Conservation (phyloP, 2,329 filamentous ascomycete species). For the Colletotrichum brevisporum region DNA sequence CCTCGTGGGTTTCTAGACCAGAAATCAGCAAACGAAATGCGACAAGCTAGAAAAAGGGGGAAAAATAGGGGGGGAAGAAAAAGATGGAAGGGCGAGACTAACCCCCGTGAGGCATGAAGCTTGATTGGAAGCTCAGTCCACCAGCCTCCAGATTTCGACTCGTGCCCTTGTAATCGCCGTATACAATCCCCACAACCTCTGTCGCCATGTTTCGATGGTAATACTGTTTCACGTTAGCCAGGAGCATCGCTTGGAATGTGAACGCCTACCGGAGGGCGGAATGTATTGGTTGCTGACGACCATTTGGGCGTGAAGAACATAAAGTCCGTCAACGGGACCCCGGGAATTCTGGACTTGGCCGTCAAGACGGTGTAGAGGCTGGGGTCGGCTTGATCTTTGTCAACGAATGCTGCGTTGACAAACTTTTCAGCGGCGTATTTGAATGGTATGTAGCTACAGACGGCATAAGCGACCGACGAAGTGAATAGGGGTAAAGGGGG, state of each 20-base stretch:
- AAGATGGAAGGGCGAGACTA: background rate
- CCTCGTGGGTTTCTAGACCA: constrained; percentile 43
- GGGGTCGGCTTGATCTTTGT: constrained; percentile 74
- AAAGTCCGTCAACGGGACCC: constrained; percentile 71
- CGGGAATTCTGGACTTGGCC: constrained; percentile 65
- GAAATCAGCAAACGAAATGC: background rate
- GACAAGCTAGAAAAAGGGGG: too few relatives aligned
- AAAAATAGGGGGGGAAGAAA: too few relatives aligned
- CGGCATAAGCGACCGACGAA: background rate
- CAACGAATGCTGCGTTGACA: constrained; percentile 70
- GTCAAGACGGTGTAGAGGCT: constrained; percentile 74
- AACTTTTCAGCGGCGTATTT: constrained; percentile 67
- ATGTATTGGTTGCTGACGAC: constrained; percentile 70
- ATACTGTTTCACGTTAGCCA: constrained; percentile 52
- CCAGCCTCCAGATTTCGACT: constrained; percentile 47
- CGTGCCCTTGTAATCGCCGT: constrained; percentile 48
- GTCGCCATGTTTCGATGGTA: constrained; percentile 70
- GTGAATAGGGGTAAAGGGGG: background rate
- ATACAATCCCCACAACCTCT: constrained; percentile 64
- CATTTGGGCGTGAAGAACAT: constrained; percentile 75
- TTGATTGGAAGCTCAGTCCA: constrained; percentile 48
- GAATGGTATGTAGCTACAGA: constrained; percentile 51
- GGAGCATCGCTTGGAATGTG: background rate
- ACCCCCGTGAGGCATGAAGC: constrained; percentile 49
- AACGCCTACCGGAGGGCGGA: constrained; percentile 62